These are phyloP conservation scores for Leishmania lainsoni DNA, from an alignment of 208 protist species.

Conservation along the genomic window DNA sequence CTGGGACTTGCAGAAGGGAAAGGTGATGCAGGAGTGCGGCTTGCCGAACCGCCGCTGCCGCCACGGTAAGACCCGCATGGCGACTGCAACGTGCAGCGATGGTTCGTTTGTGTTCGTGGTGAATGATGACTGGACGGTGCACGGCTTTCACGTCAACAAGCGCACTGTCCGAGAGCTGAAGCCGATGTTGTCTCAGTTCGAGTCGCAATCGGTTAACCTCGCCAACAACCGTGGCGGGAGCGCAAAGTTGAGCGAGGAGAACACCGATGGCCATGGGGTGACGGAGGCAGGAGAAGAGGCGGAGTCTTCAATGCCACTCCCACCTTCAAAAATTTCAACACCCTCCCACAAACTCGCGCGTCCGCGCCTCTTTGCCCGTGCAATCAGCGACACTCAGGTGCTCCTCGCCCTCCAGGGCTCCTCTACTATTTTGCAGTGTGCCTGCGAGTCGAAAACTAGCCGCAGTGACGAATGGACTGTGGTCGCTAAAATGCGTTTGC, in stretches of 20 bases:
- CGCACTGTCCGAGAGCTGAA: conserved; percentile 41
- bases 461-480: conserved; percentile 14
- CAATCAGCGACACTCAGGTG: conserved; percentile 36
- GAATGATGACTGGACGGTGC: conserved; percentile 68
- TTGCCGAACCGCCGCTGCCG: conserved; percentile 41
- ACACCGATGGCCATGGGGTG: not conserved
- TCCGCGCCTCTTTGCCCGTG: conserved; percentile 7
- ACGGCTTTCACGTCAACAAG: conserved; percentile 55
- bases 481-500: conserved; percentile 27
- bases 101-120: conserved; percentile 73
- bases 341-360: not conserved
- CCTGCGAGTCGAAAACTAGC: conserved; percentile 24
- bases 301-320: not conserved
- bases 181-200: conserved; percentile 54
- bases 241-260: not conserved
- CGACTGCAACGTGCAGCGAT: conserved; percentile 32
- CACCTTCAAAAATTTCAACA: not conserved
- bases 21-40: conserved; percentile 32
- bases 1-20: conserved; percentile 62
- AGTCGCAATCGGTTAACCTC: conserved; percentile 16
- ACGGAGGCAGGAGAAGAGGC: not conserved
- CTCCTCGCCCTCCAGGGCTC: conserved; percentile 35
- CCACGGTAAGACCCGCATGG: conserved; percentile 30
- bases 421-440: conserved; percentile 29
- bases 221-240: not conserved